Base-by-base conservation (phyloP, 371 early-diverging fungal species). In the Syncephalastrum sp. region DNA sequence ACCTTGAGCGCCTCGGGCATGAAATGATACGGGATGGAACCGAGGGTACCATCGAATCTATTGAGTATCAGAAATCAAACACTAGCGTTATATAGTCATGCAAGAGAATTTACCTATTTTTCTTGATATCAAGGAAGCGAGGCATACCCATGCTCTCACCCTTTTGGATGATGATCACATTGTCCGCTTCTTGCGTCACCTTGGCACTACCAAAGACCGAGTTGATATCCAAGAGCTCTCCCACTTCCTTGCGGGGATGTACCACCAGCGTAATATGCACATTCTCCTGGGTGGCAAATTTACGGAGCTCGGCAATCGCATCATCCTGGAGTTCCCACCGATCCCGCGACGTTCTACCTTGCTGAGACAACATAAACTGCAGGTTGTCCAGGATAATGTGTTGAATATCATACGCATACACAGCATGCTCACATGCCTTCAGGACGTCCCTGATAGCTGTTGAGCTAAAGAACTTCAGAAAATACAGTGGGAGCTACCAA, bases 101-200 rank as follows among this genome's bases (percentile, higher is more conserved):
- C 42, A 15, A 19, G 16, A 12, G 50, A 16, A 0, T 21, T 21
- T 57, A 70, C 79, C 81, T 73, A 54, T 91, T 90, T 65, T 91
- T 91, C 42, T 82, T 81, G 27, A 91, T 74, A 53, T 90, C 90
- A 14, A 91, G 50, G 21, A 70, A 80, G 45, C 87, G 69, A 15
- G 61, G 38, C 38, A 33, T 33, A 24, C 63, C 42, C 25, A 56
- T 21, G 25, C 65, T 68, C 53, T 69, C 67, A 5, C 53, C 50
- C 43, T 71, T 79, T 59, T 91, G 91, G 47, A 91, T 60, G 13
- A 91, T 83, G 7, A 91, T 72, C 0, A 91, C 91, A 70, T 91
- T 91, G 58, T 91, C 91, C 12, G 91, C 90, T 73, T 91, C 91
- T 56, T 91, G 91, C 15, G 91, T 88, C 1, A 89, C 81, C 69